Conservation (phyloP, 495 filamentous ascomycete species). For the Evansstolkia leycettana region DNA sequence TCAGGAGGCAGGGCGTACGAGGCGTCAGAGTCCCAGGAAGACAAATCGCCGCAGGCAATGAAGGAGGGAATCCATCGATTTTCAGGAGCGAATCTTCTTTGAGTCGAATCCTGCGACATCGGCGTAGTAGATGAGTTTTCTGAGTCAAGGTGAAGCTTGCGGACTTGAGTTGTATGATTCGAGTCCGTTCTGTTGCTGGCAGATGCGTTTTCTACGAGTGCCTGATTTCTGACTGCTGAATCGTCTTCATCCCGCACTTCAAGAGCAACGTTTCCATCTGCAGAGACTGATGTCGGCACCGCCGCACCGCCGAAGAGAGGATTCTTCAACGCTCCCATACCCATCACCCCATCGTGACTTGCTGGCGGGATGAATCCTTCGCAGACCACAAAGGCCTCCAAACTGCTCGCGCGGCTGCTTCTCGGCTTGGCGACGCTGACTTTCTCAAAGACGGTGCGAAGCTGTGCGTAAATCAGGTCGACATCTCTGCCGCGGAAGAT, state of each 20-base stretch:
- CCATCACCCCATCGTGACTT: slow-evolving; percentile 17
- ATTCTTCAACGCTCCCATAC: slow-evolving; percentile 30
- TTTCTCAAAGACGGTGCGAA: slow-evolving; percentile 76
- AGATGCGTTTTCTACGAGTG: neutral
- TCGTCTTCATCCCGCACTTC: slow-evolving; percentile 42
- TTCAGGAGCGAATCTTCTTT: slow-evolving; percentile 21
- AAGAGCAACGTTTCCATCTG: slow-evolving; percentile 48
- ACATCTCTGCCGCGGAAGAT: slow-evolving; percentile 93
- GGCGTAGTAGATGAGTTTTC: slow-evolving; percentile 7
- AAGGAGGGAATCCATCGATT: slow-evolving; percentile 83
- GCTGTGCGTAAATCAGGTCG: slow-evolving; percentile 81
- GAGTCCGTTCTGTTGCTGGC: neutral
- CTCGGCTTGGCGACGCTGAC: slow-evolving; percentile 89
- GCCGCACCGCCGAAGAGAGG: slow-evolving; percentile 34
- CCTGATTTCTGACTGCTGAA: no score
- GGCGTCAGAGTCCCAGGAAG: slow-evolving; percentile 86
- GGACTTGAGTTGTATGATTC: slow-evolving; percentile 12
- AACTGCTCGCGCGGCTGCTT: slow-evolving; percentile 82
- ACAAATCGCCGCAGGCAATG: slow-evolving; percentile 92
- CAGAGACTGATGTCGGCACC: slow-evolving; percentile 17
- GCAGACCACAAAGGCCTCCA: slow-evolving; percentile 95
- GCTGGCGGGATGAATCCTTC: slow-evolving; percentile 59
- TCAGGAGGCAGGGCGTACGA: slow-evolving; percentile 73
- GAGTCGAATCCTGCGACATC: slow-evolving; percentile 11
- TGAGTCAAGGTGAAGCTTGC: slow-evolving; percentile 18